These are phyloP conservation scores for Patellaria atrata DNA, from an alignment of 495 filamentous ascomycete genomes.

Conservation along the genomic window DNA sequence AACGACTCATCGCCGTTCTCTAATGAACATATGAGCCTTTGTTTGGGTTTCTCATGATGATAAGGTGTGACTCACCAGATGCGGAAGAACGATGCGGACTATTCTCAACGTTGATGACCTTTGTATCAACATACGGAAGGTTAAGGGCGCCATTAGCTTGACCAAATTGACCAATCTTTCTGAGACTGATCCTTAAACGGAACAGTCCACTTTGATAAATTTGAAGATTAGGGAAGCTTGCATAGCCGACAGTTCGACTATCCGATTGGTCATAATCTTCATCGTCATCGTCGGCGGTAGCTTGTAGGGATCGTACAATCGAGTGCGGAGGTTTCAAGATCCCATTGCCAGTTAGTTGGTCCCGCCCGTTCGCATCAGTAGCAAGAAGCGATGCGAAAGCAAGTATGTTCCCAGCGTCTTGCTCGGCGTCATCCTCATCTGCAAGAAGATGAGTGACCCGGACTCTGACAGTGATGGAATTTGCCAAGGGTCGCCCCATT, in stretches of 20 bases:
- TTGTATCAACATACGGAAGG: too few species aligned
- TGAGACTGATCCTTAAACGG: slow-evolving; percentile 24
- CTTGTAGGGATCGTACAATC: slow-evolving; percentile 15
- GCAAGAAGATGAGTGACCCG: slow-evolving; percentile 7
- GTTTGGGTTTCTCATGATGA: too few species aligned
- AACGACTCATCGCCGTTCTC: too few species aligned
- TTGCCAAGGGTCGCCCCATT: slow-evolving; percentile 6
- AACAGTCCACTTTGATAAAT: slow-evolving; percentile 25
- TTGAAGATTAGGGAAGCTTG: slow-evolving; percentile 22
- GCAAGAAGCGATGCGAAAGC: slow-evolving; percentile 15
- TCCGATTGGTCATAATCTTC: slow-evolving; percentile 10
- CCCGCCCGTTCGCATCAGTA: slow-evolving; percentile 11
- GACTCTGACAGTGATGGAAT: slow-evolving; percentile 12
- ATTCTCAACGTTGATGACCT: too few species aligned
- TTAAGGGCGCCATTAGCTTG: too few species aligned
- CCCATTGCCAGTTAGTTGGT: too few species aligned
- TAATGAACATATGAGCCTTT: too few species aligned
- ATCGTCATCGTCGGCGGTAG: slow-evolving; percentile 11
- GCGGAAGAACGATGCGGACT: too few species aligned
- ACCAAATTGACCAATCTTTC: too few species aligned
- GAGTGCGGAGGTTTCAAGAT: too few species aligned
- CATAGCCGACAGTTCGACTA: slow-evolving; percentile 21
- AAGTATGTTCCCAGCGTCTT: slow-evolving; percentile 14
- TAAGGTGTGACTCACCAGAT: too few species aligned
- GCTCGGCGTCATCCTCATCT: slow-evolving; percentile 9